Evolutionary conservation across 2,329 filamentous ascomycete genomes (phyloP).

Genomic region (Xylaria sp.): DNA sequence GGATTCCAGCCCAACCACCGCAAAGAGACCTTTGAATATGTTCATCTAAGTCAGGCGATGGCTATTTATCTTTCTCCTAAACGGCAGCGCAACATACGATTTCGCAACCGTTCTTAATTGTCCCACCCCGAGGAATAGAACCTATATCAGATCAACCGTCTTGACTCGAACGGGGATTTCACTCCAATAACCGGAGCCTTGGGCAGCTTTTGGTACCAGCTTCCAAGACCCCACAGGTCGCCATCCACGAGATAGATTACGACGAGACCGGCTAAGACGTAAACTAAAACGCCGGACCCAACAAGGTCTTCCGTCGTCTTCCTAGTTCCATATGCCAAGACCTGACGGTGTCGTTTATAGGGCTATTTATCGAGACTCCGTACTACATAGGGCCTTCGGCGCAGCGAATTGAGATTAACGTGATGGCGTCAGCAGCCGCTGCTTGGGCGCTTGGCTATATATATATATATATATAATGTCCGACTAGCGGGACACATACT

Average conservation of each 20-base stretch:
- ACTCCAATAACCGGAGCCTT: constrained; percentile 13
- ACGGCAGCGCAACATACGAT: background rate
- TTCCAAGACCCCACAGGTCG: constrained; percentile 22
- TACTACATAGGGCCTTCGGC: background rate
- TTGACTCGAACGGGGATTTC: constrained; percentile 15
- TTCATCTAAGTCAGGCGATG: background rate
- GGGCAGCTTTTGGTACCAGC: constrained; percentile 19
- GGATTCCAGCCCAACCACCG: constrained; percentile 20
- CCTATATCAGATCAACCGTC: constrained; percentile 20
- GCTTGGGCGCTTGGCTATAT: background rate
- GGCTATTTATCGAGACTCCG: background rate
- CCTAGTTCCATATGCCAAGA: constrained; percentile 9
- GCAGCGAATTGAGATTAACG: background rate
- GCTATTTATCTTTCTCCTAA: background rate
- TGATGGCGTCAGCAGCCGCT: background rate
- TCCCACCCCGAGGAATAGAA: constrained; percentile 24
- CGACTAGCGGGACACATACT: background rate
- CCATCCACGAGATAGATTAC: constrained; percentile 14
- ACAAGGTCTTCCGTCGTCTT: constrained; percentile 1
- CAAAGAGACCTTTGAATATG: constrained; percentile 9
- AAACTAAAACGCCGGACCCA: constrained; percentile 2
- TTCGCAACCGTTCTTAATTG: constrained; percentile 7
- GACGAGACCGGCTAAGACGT: constrained; percentile 15
- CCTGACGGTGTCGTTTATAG: background rate
- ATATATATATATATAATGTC: constrained; percentile 7